Percentiles rank a stretch among this genome's conserved stretches.
These are phyloP conservation scores for Phytophthora pini DNA, from an alignment of 352 stramenopile species.

Conservation along the genomic window DNA sequence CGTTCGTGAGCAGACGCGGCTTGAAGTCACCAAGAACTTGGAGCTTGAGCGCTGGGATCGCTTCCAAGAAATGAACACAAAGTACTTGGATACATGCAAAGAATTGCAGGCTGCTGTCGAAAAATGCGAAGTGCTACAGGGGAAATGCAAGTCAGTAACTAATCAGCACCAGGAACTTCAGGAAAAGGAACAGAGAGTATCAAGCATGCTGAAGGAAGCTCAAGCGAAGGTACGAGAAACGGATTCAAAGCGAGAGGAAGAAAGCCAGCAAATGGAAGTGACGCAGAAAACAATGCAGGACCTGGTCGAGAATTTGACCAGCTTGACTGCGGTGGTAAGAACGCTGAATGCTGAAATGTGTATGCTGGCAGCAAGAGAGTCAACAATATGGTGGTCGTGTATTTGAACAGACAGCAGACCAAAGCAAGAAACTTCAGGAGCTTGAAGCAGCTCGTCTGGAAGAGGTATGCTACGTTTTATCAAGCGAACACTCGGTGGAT, in stretches of 20 bases:
- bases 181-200: constrained; percentile 32
- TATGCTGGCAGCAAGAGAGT: background rate
- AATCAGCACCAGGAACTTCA: constrained; percentile 39
- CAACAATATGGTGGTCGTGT: background rate
- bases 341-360: background rate
- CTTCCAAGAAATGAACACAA: constrained; percentile 73
- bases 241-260: constrained; percentile 35
- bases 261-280: constrained; percentile 44
- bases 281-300: constrained; percentile 72
- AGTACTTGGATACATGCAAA: constrained; percentile 64
- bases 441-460: constrained; percentile 48
- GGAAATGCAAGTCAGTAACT: constrained; percentile 44
- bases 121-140: constrained; percentile 32
- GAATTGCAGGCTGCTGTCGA: constrained; percentile 48
- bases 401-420: constrained; percentile 54
- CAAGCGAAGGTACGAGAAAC: constrained; percentile 29
- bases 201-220: constrained; percentile 31
- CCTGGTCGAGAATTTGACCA: constrained; percentile 72
- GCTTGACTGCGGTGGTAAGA: constrained; percentile 61
- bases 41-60: constrained; percentile 71
- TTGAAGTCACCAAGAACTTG: constrained; percentile 59
- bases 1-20: constrained; percentile 56
- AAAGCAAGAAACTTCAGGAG: constrained; percentile 73
- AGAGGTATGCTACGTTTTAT: constrained; percentile 39
- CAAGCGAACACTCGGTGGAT: background rate